phyloP scores from a whole-genome alignment of 2,329 filamentous ascomycete genomes.

The Periconia sp. region DNA sequence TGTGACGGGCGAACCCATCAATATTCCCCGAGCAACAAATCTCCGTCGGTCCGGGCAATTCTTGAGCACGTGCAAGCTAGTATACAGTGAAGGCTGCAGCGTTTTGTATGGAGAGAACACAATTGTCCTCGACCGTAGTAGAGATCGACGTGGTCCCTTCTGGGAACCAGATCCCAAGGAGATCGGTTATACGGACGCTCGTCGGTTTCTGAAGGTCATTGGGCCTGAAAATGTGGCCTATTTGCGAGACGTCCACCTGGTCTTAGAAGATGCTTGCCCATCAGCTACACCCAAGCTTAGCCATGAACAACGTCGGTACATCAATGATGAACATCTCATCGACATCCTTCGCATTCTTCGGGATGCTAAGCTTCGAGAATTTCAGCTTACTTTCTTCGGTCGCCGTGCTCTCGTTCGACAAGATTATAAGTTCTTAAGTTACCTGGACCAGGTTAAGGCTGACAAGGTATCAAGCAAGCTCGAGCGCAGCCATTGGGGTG shows the following conservation, averaged over 20 bases:
- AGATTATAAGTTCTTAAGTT: constrained; percentile 49
- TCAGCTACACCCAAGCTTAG: constrained; percentile 43
- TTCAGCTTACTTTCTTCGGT: constrained; percentile 48
- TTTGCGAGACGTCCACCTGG: constrained; percentile 49
- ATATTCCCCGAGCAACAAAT: constrained; percentile 25
- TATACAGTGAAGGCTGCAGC: constrained; percentile 49
- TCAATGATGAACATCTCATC: constrained; percentile 51
- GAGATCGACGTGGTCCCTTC: constrained; percentile 41
- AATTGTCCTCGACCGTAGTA: constrained; percentile 48
- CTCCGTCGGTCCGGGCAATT: constrained; percentile 49
- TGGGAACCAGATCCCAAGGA: constrained; percentile 47
- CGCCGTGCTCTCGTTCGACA: constrained; percentile 34
- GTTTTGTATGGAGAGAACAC: constrained; percentile 55
- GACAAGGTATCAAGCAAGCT: constrained; percentile 37
- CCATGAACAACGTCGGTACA: constrained; percentile 50
- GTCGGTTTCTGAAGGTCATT: constrained; percentile 50
- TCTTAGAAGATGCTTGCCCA: constrained; percentile 49
- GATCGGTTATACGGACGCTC: constrained; percentile 50
- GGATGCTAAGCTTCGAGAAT: constrained; percentile 44
- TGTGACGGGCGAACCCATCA: constrained; percentile 34
- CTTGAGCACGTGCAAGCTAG: constrained; percentile 49
- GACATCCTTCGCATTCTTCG: constrained; percentile 49
- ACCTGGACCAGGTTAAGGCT: constrained; percentile 48
- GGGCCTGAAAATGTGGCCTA: constrained; percentile 50
- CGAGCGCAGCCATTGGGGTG: constrained; percentile 1